These are phyloP conservation scores for Rhizomucor miehei DNA, from an alignment of 371 early-diverging fungal species.

Conservation along the genomic window DNA sequence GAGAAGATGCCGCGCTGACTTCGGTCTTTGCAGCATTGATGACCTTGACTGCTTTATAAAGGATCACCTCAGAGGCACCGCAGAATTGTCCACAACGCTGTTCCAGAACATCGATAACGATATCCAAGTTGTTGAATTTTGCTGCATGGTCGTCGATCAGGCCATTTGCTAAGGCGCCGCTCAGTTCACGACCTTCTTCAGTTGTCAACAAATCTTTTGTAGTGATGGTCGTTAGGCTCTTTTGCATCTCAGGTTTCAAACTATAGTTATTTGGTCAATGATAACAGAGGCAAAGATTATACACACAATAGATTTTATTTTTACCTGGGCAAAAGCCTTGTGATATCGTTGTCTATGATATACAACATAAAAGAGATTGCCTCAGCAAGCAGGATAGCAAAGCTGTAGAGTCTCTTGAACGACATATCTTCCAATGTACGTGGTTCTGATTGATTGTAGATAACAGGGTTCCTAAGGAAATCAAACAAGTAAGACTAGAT, in stretches of 20 bases:
- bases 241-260: slow-evolving; percentile 37
- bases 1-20: slow-evolving; percentile 43
- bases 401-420: slow-evolving; percentile 53
- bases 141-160: slow-evolving; percentile 47
- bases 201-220: slow-evolving; percentile 62
- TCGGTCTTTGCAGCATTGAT: slow-evolving; percentile 23
- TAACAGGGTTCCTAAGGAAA: slow-evolving; percentile 10
- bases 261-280: slow-evolving; percentile 9
- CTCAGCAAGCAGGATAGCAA: slow-evolving; percentile 60
- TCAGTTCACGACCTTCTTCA: slow-evolving; percentile 52
- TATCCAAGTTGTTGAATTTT: slow-evolving; percentile 16
- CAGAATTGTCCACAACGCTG: slow-evolving; percentile 75
- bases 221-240: slow-evolving; percentile 40
- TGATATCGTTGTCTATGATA: slow-evolving; percentile 62
- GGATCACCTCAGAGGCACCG: slow-evolving; percentile 61
- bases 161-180: slow-evolving; percentile 60
- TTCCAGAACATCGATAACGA: slow-evolving; percentile 44
- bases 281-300: not conserved
- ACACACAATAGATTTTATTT: slow-evolving; percentile 22
- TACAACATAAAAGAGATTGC: slow-evolving; percentile 72
- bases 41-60: slow-evolving; percentile 53
- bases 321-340: slow-evolving; percentile 40
- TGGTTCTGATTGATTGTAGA: slow-evolving; percentile 15
- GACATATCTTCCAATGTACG: slow-evolving; percentile 35
- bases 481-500: not conserved